Evolutionary conservation across 495 filamentous ascomycete species (phyloP).

Genomic region (Annulohypoxylon bovei): DNA sequence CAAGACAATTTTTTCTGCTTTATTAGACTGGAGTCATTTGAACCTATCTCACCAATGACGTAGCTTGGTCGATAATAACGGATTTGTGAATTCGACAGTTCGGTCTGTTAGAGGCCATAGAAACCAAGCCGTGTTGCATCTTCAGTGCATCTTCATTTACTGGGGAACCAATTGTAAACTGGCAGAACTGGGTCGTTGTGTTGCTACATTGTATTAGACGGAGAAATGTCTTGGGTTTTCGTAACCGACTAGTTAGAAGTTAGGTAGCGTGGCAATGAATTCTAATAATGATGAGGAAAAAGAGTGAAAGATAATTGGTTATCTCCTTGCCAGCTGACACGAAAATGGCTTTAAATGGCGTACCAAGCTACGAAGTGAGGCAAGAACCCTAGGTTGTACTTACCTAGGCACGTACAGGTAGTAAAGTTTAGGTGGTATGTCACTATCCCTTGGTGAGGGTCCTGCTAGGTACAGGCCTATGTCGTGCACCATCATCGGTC

Average conservation of each 20-base stretch:
- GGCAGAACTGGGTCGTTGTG: slow-evolving; percentile 18
- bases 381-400: slow-evolving; percentile 20
- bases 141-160: slow-evolving; percentile 15
- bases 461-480: slow-evolving; percentile 12
- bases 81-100: background rate
- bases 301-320: slow-evolving; percentile 20
- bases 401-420: slow-evolving; percentile 1
- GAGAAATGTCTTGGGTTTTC: slow-evolving; percentile 23
- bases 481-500: slow-evolving; percentile 30
- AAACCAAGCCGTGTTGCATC: background rate
- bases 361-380: slow-evolving; percentile 25
- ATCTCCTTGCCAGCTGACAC: slow-evolving; percentile 27
- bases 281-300: slow-evolving; percentile 12
- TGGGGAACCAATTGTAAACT: slow-evolving; percentile 20
- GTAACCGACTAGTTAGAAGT: background rate
- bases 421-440: background rate
- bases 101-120: background rate
- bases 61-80: slow-evolving; percentile 30
- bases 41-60: slow-evolving; percentile 36
- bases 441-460: background rate
- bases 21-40: slow-evolving; percentile 20
- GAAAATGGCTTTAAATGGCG: slow-evolving; percentile 6
- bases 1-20: slow-evolving; percentile 11
- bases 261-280: background rate
- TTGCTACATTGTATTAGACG: slow-evolving; percentile 18